These are phyloP conservation scores for Gyrodon lividus DNA, from an alignment of 768 basidiomycete species.

Conservation along the genomic window DNA sequence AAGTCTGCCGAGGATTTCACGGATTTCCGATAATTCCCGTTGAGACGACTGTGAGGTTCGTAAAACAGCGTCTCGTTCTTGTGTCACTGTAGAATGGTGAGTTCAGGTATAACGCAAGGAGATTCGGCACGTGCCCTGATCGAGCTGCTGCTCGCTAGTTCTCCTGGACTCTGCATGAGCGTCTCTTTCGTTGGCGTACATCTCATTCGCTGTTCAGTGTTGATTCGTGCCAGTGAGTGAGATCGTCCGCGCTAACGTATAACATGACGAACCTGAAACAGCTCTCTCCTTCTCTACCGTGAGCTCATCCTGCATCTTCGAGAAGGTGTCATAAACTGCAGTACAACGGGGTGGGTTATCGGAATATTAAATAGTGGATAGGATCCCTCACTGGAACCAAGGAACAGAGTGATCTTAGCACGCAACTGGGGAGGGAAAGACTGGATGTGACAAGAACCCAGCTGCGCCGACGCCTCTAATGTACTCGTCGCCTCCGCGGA, in stretches of 20 bases:
- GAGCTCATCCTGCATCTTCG: background rate
- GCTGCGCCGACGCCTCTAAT: background rate
- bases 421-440: background rate
- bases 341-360: background rate
- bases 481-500: background rate
- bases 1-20: background rate
- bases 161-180: background rate
- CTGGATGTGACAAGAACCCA: background rate
- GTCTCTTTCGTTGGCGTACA: background rate
- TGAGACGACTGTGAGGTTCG: background rate
- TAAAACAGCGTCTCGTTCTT: conserved; percentile 1
- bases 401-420: background rate
- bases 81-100: background rate
- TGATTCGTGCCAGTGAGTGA: background rate
- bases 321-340: background rate
- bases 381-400: background rate
- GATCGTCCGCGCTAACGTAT: background rate
- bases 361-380: background rate
- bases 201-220: background rate
- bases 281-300: background rate
- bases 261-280: background rate
- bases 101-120: background rate
- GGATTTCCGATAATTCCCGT: background rate
- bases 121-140: background rate
- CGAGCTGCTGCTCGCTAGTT: background rate